A percentile compares a stretch with the other conserved stretches of the same genome.
phyloP scores from a whole-genome alignment of 441 rosid genomes.

The Sinapis alba region DNA sequence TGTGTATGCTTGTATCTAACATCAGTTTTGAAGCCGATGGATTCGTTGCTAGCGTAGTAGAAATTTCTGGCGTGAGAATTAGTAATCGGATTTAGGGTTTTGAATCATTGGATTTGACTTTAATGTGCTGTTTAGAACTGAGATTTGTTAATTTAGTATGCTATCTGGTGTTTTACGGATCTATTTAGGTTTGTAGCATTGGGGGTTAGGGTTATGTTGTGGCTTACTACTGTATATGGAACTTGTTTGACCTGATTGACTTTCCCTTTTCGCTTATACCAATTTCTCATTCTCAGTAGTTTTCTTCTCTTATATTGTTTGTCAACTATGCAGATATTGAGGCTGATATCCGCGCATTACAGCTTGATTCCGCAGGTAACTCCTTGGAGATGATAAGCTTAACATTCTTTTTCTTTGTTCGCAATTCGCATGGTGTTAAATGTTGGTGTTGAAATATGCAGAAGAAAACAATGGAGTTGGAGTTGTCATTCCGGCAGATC shows the following conservation, averaged over 20 bases:
- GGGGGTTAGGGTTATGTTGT: not conserved
- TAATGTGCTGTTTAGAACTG: not conserved
- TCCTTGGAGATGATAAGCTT: not conserved
- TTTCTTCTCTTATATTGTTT: not conserved
- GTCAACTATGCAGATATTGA: conserved; percentile 37
- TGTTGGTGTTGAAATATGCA: conserved; percentile 8
- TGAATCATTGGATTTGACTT: conserved; percentile 12
- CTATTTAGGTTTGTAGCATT: not conserved
- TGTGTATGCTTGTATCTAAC: not conserved
- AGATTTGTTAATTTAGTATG: not conserved
- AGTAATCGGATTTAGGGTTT: conserved; percentile 27
- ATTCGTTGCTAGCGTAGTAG: not conserved
- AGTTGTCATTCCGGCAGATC: conserved; percentile 8
- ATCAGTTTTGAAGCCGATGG: not conserved
- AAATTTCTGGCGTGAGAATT: not conserved
- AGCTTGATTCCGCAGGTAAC: conserved; percentile 44
- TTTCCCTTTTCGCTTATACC: not conserved
- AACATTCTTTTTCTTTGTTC: not conserved
- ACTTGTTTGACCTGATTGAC: conserved; percentile 1
- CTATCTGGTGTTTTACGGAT: not conserved
- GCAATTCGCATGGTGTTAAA: not conserved
- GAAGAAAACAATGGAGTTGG: conserved; percentile 31
- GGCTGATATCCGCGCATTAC: conserved; percentile 42
- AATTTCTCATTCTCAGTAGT: not conserved
- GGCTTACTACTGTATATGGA: not conserved